Evolutionary conservation across 192 early-diverging fungal species (phyloP).

Genomic region (Glomus cerebriforme): DNA sequence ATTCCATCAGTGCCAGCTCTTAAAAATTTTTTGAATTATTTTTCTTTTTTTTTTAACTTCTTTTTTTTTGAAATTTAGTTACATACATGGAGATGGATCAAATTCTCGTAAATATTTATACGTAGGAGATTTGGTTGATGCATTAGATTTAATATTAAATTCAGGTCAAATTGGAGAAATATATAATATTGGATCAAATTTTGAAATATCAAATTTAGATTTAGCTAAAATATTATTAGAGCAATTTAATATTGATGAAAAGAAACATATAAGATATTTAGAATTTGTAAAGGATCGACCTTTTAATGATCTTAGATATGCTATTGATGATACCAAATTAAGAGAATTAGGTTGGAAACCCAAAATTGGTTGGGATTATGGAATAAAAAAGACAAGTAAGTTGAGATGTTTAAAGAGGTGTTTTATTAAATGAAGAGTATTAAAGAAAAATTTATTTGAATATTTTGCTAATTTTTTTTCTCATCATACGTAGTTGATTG

Average conservation of each 20-base stretch:
- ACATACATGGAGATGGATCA: slow-evolving; percentile 73
- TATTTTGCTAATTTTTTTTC: neutral
- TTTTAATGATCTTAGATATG: slow-evolving; percentile 78
- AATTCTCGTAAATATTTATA: slow-evolving; percentile 78
- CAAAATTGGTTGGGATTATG: slow-evolving; percentile 58
- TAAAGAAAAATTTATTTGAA: neutral
- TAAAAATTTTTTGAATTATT: slow-evolving; percentile 13
- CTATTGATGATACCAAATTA: slow-evolving; percentile 72
- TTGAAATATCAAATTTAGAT: slow-evolving; percentile 71
- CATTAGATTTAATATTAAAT: slow-evolving; percentile 68
- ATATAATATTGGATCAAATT: slow-evolving; percentile 77
- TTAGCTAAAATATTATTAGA: slow-evolving; percentile 61
- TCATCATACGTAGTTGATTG: slow-evolving; percentile 49
- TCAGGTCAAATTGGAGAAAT: slow-evolving; percentile 68
- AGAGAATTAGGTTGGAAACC: slow-evolving; percentile 70
- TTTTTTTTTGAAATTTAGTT: slow-evolving; percentile 33
- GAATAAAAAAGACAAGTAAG: slow-evolving; percentile 68
- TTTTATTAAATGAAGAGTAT: neutral
- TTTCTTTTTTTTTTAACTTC: slow-evolving; percentile 11
- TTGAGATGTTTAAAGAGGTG: slow-evolving; percentile 13
- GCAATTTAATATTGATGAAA: slow-evolving; percentile 46
- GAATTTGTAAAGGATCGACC: slow-evolving; percentile 75
- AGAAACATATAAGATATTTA: slow-evolving; percentile 40
- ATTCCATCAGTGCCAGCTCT: neutral
- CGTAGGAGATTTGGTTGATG: slow-evolving; percentile 68